Evolutionary conservation across 257 asterid species (phyloP).

Genomic region (Parsonsia alboflavescens): DNA sequence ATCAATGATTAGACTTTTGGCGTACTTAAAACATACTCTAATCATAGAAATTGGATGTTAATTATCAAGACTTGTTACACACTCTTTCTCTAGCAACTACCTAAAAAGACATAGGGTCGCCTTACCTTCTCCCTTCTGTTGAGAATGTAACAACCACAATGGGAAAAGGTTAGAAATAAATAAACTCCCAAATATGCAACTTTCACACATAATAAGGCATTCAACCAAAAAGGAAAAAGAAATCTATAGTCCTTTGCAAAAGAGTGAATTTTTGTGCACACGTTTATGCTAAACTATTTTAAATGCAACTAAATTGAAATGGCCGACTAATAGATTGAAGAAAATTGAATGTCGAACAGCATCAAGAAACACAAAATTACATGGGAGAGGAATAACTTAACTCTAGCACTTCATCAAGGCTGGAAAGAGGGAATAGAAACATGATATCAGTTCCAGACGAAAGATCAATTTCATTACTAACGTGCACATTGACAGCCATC

Average conservation of each 20-base stretch:
- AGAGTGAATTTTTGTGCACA: neutral
- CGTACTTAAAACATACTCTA: neutral
- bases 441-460: slow-evolving; percentile 10
- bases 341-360: neutral
- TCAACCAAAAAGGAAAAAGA: neutral
- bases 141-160: neutral
- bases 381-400: neutral
- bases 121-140: neutral
- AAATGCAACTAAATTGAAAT: neutral
- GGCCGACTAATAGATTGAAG: neutral
- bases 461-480: neutral
- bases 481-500: neutral
- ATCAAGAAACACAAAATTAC: neutral
- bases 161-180: neutral
- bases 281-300: neutral
- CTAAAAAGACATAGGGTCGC: neutral
- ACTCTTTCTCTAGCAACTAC: neutral
- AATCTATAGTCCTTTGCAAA: neutral
- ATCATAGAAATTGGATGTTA: neutral
- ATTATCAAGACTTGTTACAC: neutral
- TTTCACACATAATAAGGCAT: neutral
- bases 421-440: neutral
- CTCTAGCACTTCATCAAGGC: neutral
- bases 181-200: neutral
- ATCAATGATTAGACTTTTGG: neutral